Percentiles rank a stretch among this genome's conserved stretches.
Conservation (phyloP, 2,329 filamentous ascomycete genomes). For the Aspergillus pseudoviridinutans region DNA sequence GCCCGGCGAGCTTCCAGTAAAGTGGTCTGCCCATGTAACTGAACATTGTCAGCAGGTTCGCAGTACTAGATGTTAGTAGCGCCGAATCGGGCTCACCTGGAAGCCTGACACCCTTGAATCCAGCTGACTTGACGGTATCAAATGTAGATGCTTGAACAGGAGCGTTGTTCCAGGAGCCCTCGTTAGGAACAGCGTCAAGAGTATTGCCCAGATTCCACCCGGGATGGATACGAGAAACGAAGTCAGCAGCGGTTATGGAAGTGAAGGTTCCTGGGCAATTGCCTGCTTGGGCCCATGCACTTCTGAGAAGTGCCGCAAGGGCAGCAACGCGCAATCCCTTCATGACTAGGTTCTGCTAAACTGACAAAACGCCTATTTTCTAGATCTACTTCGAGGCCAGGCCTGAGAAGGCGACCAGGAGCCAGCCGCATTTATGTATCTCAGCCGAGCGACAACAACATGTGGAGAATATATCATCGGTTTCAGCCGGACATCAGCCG, state of each 20-base stretch:
- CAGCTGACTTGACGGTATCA: constrained; percentile 48
- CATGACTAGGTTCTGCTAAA: constrained; percentile 3
- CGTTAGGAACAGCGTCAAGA: constrained; percentile 53
- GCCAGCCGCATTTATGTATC: background rate
- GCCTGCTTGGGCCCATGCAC: constrained; percentile 13
- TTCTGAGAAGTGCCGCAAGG: constrained; percentile 6
- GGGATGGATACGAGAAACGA: constrained; percentile 48
- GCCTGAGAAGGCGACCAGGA: background rate
- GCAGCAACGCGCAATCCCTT: constrained; percentile 5
- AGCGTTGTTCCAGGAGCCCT: constrained; percentile 58
- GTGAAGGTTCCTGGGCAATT: constrained; percentile 43
- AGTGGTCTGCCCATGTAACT: constrained; percentile 59
- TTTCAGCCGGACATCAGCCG: background rate
- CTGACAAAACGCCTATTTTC: background rate
- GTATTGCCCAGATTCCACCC: constrained; percentile 62
- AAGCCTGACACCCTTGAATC: constrained; percentile 57
- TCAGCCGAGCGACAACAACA: background rate
- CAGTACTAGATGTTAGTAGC: background rate
- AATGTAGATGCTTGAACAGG: constrained; percentile 50
- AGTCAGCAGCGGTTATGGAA: constrained; percentile 45
- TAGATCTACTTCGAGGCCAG: background rate
- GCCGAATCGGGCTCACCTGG: constrained; percentile 31
- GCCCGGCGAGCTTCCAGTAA: constrained; percentile 45
- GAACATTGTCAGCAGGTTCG: constrained; percentile 1
- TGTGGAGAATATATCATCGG: background rate